phyloP scores from a whole-genome alignment of 1,139 yeast species.

The Hyphopichia fennica region DNA sequence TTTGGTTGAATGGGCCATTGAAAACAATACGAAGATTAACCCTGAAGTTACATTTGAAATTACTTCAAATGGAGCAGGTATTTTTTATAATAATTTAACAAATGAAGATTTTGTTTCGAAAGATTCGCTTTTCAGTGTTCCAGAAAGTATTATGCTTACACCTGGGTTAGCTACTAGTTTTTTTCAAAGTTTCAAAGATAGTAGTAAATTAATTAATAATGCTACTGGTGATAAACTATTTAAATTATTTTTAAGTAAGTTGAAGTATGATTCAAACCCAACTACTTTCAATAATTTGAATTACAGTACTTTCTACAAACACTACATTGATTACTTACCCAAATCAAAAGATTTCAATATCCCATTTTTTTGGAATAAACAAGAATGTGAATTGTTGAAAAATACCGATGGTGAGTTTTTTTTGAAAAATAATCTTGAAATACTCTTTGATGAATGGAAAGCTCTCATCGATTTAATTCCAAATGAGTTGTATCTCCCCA shows the following conservation, averaged over 20 bases:
- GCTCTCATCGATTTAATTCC: too few species aligned
- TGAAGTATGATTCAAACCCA: background rate
- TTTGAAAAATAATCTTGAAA: background rate
- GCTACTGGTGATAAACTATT: background rate
- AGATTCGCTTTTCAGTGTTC: background rate
- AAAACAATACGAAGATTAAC: background rate
- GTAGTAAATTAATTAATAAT: background rate
- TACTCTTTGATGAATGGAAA: background rate
- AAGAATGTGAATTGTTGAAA: background rate
- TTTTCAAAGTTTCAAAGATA: background rate
- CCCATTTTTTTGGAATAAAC: conserved; percentile 1
- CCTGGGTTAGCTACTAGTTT: background rate
- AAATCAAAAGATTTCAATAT: background rate
- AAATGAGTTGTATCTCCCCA: too few species aligned
- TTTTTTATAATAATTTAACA: background rate
- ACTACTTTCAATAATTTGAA: too few species aligned
- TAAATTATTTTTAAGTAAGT: background rate
- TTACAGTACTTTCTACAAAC: background rate
- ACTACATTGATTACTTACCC: background rate
- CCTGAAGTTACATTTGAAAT: background rate
- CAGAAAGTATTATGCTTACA: background rate
- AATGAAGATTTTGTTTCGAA: background rate
- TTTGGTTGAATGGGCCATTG: background rate
- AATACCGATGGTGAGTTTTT: conserved; percentile 1
- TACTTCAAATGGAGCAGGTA: background rate